phyloP scores from a whole-genome alignment of 108 stramenopile species.

The Chaetoceros tenuissimus region DNA sequence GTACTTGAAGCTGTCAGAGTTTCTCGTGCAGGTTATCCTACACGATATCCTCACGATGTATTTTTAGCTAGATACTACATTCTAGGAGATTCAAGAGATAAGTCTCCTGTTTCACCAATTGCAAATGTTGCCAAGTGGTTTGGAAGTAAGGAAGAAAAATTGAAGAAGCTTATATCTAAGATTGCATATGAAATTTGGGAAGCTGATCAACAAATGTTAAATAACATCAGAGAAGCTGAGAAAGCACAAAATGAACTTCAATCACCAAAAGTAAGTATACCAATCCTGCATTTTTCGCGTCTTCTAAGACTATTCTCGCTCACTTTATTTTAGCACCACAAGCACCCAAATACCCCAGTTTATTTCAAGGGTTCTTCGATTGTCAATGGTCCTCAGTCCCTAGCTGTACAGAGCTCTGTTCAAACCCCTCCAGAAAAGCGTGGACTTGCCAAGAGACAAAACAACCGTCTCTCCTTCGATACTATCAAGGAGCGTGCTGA shows the following conservation, averaged over 20 bases:
- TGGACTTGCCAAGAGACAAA: constrained; percentile 26
- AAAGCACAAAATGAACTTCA: constrained; percentile 1
- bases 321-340: too few species aligned
- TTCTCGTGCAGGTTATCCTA: constrained; percentile 93
- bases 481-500: constrained; percentile 16
- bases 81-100: constrained; percentile 48
- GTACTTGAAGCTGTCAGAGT: constrained; percentile 95
- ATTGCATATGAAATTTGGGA: constrained; percentile 81
- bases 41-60: constrained; percentile 78
- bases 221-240: constrained; percentile 27
- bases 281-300: too few species aligned
- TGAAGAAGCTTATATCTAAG: constrained; percentile 68
- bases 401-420: constrained; percentile 61
- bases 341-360: not conserved
- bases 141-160: constrained; percentile 22
- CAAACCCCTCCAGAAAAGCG: constrained; percentile 48
- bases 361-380: not conserved
- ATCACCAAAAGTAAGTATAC: not conserved
- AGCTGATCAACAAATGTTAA: constrained; percentile 56
- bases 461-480: constrained; percentile 5
- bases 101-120: constrained; percentile 30
- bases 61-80: constrained; percentile 75
- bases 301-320: too few species aligned
- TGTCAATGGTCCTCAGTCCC: constrained; percentile 15
- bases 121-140: constrained; percentile 24